Evolutionary conservation across 2,329 filamentous ascomycete genomes (phyloP).

Genomic region (Penicillium crustosum): DNA sequence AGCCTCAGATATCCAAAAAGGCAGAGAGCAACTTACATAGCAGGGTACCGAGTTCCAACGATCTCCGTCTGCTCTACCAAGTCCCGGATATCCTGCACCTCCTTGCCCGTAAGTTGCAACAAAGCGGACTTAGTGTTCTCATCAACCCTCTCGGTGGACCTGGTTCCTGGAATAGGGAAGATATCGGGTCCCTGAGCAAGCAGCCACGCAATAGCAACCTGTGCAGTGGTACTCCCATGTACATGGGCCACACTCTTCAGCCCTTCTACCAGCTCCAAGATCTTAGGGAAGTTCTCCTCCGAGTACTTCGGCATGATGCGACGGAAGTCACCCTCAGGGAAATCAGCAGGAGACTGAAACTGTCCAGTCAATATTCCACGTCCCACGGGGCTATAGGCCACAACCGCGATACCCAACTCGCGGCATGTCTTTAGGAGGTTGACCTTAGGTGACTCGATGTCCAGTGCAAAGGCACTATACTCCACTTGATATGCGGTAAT

Average conservation of each 20-base stretch:
- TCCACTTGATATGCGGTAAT: constrained; percentile 54
- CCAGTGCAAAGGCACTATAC: constrained; percentile 51
- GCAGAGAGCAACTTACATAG: constrained; percentile 13
- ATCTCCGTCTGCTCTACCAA: constrained; percentile 21
- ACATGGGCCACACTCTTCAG: constrained; percentile 52
- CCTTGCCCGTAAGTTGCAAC: constrained; percentile 21
- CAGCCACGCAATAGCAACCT: constrained; percentile 65
- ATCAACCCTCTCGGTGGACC: constrained; percentile 21
- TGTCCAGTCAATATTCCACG: constrained; percentile 58
- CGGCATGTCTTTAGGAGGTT: constrained; percentile 55
- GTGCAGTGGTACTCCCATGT: constrained; percentile 57
- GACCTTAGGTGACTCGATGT: constrained; percentile 47
- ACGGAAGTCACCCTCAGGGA: constrained; percentile 52
- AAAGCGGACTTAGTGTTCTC: constrained; percentile 20
- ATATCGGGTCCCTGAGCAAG: constrained; percentile 53
- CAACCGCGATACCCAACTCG: constrained; percentile 58
- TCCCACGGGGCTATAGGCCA: constrained; percentile 62
- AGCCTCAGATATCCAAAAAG: neutral
- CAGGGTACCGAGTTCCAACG: constrained; percentile 19
- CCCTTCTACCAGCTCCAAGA: constrained; percentile 52
- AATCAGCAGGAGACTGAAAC: constrained; percentile 49
- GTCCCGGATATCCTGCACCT: constrained; percentile 20
- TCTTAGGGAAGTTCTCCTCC: constrained; percentile 55
- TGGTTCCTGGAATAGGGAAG: constrained; percentile 33
- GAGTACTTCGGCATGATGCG: constrained; percentile 49